Evolutionary conservation across 805 yeast species (phyloP), one percentile per base, ranked within the genome.

Genomic region (Yamadazyma kitorensis): DNA sequence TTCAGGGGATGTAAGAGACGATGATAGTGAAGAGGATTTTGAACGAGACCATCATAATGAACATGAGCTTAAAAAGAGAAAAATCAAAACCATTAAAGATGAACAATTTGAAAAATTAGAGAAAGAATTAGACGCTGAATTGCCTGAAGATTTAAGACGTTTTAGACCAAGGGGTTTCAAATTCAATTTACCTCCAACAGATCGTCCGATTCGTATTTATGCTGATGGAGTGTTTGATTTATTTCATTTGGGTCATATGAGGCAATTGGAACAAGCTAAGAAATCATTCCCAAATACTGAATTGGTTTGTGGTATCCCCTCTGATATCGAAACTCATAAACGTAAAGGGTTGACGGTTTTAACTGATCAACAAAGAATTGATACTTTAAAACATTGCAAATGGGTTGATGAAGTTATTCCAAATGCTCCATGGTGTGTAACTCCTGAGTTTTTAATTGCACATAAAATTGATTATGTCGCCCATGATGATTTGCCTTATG

Each of bases 341-440:
- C 71, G 89, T 41, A 93, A 93, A 57, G 98, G 98, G 1, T 64
- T 93, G 45, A 93, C 98, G 0, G 98, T 93, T 4, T 68, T 93
- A 39, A 75, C 85, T 2, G 98, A 89, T 55, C 66, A 76, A 43
- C 97, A 91, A 55, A 77, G 98, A 40, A 80, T 82, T 48, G 98
- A 91, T 45, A 83, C 96, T n/a, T 67, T 93, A 41, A 74, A 75
- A 40, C 98, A 93, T 61, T 93, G 98, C 60, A 79, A 71, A 50
- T 93, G 98, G 98, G 98, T 93, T 16, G 98, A 93, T 57, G 98
- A 93, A 58, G 98, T 93, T 18, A 72, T 93, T 35, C 88, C 91
- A 18, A 70, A 86, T 57, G 96, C 97, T 2, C 98, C 98, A 10
- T 93, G 98, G 98, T 76, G 84, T 48, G 88, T 93, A 17, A 83